These are phyloP conservation scores for Fusarium begoniae DNA, from an alignment of 2,329 filamentous ascomycete genomes.

Conservation along the genomic window DNA sequence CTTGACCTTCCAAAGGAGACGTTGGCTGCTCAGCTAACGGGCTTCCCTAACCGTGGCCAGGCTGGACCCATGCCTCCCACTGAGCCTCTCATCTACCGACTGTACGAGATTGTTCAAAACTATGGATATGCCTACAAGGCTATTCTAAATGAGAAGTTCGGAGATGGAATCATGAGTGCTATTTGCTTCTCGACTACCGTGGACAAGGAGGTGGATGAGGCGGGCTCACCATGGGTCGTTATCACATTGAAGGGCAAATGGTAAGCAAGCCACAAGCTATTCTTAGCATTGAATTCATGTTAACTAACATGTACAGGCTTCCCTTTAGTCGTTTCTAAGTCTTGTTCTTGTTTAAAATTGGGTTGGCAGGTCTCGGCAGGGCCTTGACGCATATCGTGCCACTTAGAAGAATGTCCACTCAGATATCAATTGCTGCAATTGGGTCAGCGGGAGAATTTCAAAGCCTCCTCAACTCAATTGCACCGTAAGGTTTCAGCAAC, in stretches of 20 bases:
- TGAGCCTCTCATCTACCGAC: constrained; percentile 74
- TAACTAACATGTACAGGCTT: constrained; percentile 39
- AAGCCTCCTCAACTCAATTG: neutral
- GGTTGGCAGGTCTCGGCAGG: neutral
- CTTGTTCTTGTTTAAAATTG: neutral
- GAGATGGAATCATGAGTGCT: constrained; percentile 95
- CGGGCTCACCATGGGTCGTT: constrained; percentile 83
- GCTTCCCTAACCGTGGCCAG: constrained; percentile 83
- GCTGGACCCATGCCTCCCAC: constrained; percentile 55
- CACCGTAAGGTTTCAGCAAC: neutral
- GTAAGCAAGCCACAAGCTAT: constrained; percentile 60
- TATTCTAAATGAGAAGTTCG: constrained; percentile 93
- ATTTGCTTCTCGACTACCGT: constrained; percentile 91
- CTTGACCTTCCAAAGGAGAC: constrained; percentile 67
- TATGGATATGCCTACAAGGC: constrained; percentile 98
- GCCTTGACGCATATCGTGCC: neutral
- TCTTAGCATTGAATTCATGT: neutral
- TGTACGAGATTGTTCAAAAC: constrained; percentile 96
- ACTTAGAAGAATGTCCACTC: neutral
- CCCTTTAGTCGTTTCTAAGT: constrained; percentile 47
- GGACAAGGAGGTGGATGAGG: constrained; percentile 90
- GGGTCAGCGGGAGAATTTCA: neutral
- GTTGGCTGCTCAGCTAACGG: constrained; percentile 71
- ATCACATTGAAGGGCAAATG: constrained; percentile 88
- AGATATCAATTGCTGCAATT: neutral